These are phyloP conservation scores for Chlamydomonas sphaeroides DNA, from an alignment of 139 green algal species.

Conservation along the genomic window DNA sequence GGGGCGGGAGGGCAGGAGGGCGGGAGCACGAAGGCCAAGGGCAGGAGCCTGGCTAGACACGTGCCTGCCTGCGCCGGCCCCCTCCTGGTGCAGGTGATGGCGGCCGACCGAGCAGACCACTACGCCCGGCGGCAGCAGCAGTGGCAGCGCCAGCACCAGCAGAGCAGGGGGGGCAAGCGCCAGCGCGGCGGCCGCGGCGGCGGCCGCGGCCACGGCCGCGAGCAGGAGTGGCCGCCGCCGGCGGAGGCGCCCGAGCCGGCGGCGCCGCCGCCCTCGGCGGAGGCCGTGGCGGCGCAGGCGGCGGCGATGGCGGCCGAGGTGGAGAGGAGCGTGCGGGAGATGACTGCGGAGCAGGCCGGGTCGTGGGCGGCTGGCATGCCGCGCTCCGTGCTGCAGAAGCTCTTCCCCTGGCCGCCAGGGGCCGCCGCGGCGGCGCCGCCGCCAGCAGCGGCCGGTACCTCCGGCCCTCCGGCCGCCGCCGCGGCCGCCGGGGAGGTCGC, in stretches of 20 bases:
- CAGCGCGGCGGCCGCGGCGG: constrained; percentile 13
- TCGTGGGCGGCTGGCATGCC: neutral
- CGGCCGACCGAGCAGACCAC: neutral
- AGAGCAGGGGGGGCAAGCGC: neutral
- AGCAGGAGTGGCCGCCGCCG: neutral
- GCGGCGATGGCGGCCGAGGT: too few relatives aligned
- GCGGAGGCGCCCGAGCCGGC: neutral
- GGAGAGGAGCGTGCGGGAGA: neutral
- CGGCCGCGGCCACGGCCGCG: neutral
- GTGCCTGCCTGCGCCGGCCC: too few relatives aligned
- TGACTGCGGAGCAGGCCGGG: neutral
- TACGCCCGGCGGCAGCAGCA: neutral
- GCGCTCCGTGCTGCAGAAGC: neutral
- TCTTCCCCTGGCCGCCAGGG: constrained; percentile 45
- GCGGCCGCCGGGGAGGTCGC: too few relatives aligned
- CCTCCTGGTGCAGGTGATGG: neutral
- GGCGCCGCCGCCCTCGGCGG: too few relatives aligned
- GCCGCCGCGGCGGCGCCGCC: neutral
- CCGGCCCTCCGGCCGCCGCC: too few relatives aligned
- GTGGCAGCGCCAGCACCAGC: too few relatives aligned
- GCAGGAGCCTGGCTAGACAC: neutral
- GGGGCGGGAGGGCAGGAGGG: too few relatives aligned
- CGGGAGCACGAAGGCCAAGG: too few relatives aligned
- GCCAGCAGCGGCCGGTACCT: neutral
- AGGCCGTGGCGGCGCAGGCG: too few relatives aligned